These are phyloP conservation scores for Quercus dentata DNA, from an alignment of 306 rosid species.

Conservation along the genomic window DNA sequence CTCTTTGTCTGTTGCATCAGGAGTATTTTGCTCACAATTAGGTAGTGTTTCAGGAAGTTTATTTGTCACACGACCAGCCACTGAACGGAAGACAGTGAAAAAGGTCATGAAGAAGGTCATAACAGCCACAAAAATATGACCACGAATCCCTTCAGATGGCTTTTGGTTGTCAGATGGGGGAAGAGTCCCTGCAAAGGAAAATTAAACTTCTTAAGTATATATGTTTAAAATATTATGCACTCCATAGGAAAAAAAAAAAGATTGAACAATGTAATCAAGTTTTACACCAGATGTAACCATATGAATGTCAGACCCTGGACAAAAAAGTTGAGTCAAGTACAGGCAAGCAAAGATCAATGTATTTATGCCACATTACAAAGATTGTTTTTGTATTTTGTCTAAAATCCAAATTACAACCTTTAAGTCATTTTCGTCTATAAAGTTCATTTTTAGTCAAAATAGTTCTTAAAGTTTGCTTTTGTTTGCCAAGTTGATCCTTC, in stretches of 20 bases:
- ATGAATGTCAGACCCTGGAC: not conserved
- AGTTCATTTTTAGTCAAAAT: no score
- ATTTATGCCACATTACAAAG: not conserved
- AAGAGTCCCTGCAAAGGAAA: conserved; percentile 53
- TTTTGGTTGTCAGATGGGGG: conserved; percentile 34
- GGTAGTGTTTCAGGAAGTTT: conserved; percentile 40
- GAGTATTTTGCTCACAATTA: conserved; percentile 28
- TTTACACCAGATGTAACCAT: not conserved
- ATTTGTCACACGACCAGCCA: conserved; percentile 42
- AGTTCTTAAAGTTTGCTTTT: no score
- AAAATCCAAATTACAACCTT: no score
- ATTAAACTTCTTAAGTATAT: not conserved
- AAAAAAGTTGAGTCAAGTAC: not conserved
- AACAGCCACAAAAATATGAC: conserved; percentile 52
- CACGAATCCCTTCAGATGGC: conserved; percentile 43
- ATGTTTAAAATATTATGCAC: no score
- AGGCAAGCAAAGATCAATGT: not conserved
- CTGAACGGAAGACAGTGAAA: conserved; percentile 41
- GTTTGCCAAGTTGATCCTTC: no score
- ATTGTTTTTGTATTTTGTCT: not conserved
- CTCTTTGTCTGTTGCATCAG: conserved; percentile 35
- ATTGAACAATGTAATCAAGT: not conserved
- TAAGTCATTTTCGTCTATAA: no score
- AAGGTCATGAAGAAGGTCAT: conserved; percentile 64
- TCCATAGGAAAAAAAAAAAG: not conserved